Base-by-base conservation (phyloP, 805 yeast species). In the Saccharomycopsis capsularis region DNA sequence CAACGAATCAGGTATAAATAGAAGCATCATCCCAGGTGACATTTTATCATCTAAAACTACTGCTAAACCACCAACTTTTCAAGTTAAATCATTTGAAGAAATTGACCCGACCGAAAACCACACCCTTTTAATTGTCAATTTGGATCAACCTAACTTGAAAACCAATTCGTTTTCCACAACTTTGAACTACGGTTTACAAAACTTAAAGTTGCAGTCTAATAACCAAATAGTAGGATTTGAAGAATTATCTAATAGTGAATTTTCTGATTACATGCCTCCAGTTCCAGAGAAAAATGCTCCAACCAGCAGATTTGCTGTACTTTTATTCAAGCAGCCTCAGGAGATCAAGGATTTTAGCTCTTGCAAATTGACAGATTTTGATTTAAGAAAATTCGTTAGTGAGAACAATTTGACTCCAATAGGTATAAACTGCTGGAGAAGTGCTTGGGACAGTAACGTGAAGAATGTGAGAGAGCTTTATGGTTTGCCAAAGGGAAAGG, bases 371-470 rank as follows among this genome's bases (percentile, higher is more conserved):
- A 75, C 74, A 11, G 62, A 68, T 48, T 91, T 91, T 61, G 78
- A 87, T 59, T 81, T 91, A 54, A 78, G 98, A 62, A 58, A 60
- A 4, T 90, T 88, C 63, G 85, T 72, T 15, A 70, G 66, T 2
- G 54, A 65, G 3, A 62, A 85, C 63, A 62, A 70, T 3, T 73
- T 93, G 56, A 68, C 69, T n/a, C 79, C 97, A 1, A 79, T 90
- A 42, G 97, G 98, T 24, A 96, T 95, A 1, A 95, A 88, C 63
- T 73, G 87, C 41, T 91, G 95, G 91, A 81, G 98, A 73, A 79
- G 82, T 56, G 70, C 66, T 38, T 91, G 83, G 79, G 98, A 93
- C 65, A 69, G 85, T 58, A 77, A 82, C 57, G 84, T 86, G 40
- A 74, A 73, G 27, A 63, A 62, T 3, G 82, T 90, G 24, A 80